These are phyloP conservation scores for Chaetomium cochliodes DNA, from an alignment of 495 filamentous ascomycete species.

Conservation along the genomic window DNA sequence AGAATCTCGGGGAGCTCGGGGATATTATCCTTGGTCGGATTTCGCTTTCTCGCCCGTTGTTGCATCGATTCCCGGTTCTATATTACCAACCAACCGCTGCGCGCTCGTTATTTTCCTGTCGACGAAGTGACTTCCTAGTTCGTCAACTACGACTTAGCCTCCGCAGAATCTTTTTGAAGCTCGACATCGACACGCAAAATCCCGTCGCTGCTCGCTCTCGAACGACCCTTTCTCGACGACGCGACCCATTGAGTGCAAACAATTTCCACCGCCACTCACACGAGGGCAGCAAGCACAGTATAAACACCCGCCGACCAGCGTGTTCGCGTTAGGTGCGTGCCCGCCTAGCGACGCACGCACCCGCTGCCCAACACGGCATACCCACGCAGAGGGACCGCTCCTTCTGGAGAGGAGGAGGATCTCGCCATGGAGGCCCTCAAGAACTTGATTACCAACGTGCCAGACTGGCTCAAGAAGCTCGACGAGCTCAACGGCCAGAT, in stretches of 20 bases:
- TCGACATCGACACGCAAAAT: constrained; percentile 1
- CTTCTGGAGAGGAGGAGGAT: constrained; percentile 34
- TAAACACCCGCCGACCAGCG: not conserved
- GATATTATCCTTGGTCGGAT: not conserved
- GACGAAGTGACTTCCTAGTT: not conserved
- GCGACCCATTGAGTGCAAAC: not conserved
- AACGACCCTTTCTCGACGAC: not conserved
- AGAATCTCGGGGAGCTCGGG: not conserved
- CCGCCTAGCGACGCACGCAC: constrained; percentile 32
- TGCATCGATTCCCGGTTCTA: not conserved
- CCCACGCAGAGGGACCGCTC: constrained; percentile 13
- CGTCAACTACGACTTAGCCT: not conserved
- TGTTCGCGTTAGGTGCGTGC: constrained; percentile 26
- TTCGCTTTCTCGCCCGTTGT: not conserved
- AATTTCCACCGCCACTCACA: not conserved
- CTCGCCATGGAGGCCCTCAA: constrained; percentile 62
- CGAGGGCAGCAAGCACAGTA: not conserved
- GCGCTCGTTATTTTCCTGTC: too few species aligned
- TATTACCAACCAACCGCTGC: not conserved
- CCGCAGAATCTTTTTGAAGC: not conserved
- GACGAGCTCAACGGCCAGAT: constrained; percentile 70
- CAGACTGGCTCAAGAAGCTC: constrained; percentile 64
- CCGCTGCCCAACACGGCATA: constrained; percentile 31
- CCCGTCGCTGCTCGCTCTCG: not conserved
- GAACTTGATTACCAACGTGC: constrained; percentile 61